These are phyloP conservation scores for Myriosclerotinia duriaeana DNA, from an alignment of 2,329 filamentous ascomycete genomes.

Conservation along the genomic window DNA sequence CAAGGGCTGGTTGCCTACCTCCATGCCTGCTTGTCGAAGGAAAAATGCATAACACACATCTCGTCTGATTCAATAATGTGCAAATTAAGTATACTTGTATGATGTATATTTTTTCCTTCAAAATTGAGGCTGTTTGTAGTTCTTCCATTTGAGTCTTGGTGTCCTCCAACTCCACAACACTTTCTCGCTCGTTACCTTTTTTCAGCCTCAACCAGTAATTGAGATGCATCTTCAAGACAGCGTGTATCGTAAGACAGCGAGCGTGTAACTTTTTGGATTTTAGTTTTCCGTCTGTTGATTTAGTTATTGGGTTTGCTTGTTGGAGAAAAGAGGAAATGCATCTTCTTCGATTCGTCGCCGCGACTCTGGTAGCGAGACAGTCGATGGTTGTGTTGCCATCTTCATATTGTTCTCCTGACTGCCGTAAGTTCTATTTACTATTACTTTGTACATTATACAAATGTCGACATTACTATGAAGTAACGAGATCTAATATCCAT, in stretches of 20 bases:
- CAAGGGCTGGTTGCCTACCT: constrained; percentile 11
- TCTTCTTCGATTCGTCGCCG: constrained; percentile 30
- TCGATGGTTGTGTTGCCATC: constrained; percentile 26
- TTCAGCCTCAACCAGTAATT: constrained; percentile 30
- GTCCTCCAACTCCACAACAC: background rate
- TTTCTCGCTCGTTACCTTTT: constrained; percentile 1
- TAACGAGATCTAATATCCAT: background rate
- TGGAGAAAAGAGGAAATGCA: constrained; percentile 28
- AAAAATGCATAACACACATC: constrained; percentile 13
- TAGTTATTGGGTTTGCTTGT: background rate
- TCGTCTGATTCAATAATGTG: background rate
- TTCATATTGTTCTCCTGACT: constrained; percentile 33
- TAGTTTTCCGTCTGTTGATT: background rate
- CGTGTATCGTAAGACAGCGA: constrained; percentile 29
- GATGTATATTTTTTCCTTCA: background rate
- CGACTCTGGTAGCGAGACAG: constrained; percentile 29
- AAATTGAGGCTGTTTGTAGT: background rate
- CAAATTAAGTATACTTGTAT: background rate
- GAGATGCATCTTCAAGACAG: constrained; percentile 29
- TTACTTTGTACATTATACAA: background rate
- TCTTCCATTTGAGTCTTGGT: background rate
- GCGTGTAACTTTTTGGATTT: constrained; percentile 19
- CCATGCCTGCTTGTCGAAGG: background rate
- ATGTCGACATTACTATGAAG: background rate
- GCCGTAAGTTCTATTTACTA: constrained; percentile 30